Percentiles rank a stretch among this genome's conserved stretches.
Evolutionary conservation across 2,329 filamentous ascomycete species (phyloP).

Genomic region (Pyricularia pennisetigena): DNA sequence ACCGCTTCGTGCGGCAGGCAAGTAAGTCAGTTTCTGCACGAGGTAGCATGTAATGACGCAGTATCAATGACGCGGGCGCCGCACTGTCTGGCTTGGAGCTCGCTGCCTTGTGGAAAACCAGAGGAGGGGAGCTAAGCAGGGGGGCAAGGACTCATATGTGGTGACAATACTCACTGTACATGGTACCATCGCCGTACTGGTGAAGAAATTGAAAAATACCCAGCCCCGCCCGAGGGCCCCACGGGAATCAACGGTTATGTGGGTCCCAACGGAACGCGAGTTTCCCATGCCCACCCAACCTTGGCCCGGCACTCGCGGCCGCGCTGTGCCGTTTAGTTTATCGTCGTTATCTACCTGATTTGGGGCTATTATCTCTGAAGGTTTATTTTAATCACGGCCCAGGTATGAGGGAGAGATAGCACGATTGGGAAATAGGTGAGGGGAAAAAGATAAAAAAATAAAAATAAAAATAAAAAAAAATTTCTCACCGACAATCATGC

Average conservation of each 20-base stretch:
- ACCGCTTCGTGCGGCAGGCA: no score
- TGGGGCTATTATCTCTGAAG: not conserved
- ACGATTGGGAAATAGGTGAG: not conserved
- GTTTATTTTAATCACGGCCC: no score
- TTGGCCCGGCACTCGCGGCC: not conserved
- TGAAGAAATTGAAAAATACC: not conserved
- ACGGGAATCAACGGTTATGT: not conserved
- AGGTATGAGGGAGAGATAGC: not conserved
- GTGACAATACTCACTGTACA: no score
- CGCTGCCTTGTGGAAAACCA: not conserved
- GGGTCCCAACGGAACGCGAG: not conserved
- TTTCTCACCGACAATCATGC: not conserved
- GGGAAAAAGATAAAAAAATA: no score
- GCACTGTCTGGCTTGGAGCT: not conserved
- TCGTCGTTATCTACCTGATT: not conserved
- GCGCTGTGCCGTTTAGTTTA: not conserved
- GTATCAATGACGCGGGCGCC: not conserved
- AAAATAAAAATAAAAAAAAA: no score
- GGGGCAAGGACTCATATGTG: no score
- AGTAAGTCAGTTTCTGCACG: not conserved
- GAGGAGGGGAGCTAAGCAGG: no score
- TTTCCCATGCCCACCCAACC: not conserved
- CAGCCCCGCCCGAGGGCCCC: not conserved
- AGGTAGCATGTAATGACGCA: no score
- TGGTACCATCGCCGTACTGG: no score